Percentiles rank a stretch among this genome's conserved stretches.
These are phyloP conservation scores for Cucurbita ficifolia DNA, from an alignment of 306 rosid genomes.

Conservation along the genomic window DNA sequence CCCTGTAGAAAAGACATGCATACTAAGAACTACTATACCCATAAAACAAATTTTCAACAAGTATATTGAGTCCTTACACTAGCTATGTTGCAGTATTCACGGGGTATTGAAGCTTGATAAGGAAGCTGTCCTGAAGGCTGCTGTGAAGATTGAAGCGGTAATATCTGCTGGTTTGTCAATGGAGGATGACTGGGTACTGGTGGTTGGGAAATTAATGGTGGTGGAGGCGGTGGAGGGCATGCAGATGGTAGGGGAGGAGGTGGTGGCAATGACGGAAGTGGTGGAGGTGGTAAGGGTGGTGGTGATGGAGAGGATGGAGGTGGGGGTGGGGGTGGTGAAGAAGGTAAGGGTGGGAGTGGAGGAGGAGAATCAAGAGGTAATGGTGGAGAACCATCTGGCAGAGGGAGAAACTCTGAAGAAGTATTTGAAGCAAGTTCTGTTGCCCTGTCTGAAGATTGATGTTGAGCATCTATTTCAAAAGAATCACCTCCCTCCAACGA, in stretches of 20 bases:
- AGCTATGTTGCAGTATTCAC: conserved; percentile 34
- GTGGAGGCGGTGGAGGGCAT: conserved; percentile 37
- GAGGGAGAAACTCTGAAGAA: conserved; percentile 32
- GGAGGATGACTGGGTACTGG: conserved; percentile 43
- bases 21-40: conserved; percentile 1
- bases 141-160: conserved; percentile 45
- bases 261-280: conserved; percentile 31
- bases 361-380: conserved; percentile 92
- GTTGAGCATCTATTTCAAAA: conserved; percentile 35
- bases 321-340: conserved; percentile 84
- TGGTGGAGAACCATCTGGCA: conserved; percentile 81
- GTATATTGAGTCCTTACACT: conserved; percentile 36
- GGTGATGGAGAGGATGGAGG: conserved; percentile 43
- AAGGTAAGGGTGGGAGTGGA: conserved; percentile 78
- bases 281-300: conserved; percentile 24
- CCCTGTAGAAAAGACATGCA: conserved; percentile 34
- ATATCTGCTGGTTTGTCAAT: conserved; percentile 36
- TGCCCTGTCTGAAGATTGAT: conserved; percentile 23
- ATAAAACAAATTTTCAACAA: background rate
- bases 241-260: conserved; percentile 56
- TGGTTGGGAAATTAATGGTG: conserved; percentile 43
- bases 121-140: conserved; percentile 62
- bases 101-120: conserved; percentile 52
- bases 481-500: conserved; percentile 21
- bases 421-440: conserved; percentile 25